Conservation (phyloP, 2,329 filamentous ascomycete genomes). For the Emmonsiellopsis sp. region DNA sequence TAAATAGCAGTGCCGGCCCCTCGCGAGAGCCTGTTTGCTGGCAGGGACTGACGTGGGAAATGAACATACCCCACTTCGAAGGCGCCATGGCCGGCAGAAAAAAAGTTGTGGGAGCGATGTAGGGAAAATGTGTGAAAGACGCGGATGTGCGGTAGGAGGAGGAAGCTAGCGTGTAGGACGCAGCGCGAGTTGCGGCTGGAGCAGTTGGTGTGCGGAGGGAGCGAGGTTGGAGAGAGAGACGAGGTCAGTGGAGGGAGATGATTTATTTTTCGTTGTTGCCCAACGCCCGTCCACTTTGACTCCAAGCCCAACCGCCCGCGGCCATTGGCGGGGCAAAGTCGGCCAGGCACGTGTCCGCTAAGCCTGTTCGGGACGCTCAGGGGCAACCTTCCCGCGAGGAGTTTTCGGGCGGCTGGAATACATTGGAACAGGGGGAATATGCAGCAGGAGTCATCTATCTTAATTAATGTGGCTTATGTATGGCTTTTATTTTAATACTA, state of each 20-base stretch:
- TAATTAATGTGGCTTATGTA: background rate
- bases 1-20: too few relatives aligned
- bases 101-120: background rate
- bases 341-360: background rate
- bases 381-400: background rate
- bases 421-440: background rate
- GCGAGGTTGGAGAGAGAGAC: too few relatives aligned
- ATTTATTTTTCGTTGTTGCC: background rate
- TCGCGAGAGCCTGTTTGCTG: too few relatives aligned
- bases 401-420: too few relatives aligned
- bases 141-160: background rate
- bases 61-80: conserved; percentile 39
- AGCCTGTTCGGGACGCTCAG: background rate
- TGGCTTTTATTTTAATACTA: background rate
- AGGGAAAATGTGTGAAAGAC: conserved; percentile 4
- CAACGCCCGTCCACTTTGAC: background rate
- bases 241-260: too few relatives aligned
- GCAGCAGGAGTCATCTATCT: background rate
- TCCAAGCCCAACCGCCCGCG: too few relatives aligned
- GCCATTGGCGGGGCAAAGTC: background rate
- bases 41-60: background rate
- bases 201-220: too few relatives aligned
- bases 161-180: too few relatives aligned
- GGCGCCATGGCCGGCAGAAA: conserved; percentile 31
- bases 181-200: too few relatives aligned